These are phyloP conservation scores for Cyathus striatus DNA, from an alignment of 768 basidiomycete species.

Conservation along the genomic window DNA sequence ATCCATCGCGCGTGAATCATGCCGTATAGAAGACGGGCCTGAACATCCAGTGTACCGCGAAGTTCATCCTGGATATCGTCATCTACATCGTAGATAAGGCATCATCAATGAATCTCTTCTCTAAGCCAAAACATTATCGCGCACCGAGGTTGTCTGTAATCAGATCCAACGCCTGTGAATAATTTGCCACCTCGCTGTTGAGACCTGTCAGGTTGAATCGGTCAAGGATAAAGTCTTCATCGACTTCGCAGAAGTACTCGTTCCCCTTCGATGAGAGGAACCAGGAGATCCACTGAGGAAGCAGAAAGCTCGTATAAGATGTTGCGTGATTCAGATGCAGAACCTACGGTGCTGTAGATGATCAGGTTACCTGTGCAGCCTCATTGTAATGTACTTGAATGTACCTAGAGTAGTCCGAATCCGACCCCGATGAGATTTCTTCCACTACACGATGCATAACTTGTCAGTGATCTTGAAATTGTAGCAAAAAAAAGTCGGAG, in stretches of 20 bases:
- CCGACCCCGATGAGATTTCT: constrained; percentile 86
- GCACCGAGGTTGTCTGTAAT: constrained; percentile 93
- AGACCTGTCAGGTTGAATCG: constrained; percentile 97
- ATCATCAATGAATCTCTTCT: no score
- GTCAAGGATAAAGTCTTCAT: constrained; percentile 98
- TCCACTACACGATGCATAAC: constrained; percentile 49
- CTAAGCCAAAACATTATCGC: no score
- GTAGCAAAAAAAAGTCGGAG: neutral
- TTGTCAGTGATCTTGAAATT: neutral
- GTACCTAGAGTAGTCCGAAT: constrained; percentile 95
- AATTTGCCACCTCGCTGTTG: constrained; percentile 94
- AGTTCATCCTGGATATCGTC: constrained; percentile 94
- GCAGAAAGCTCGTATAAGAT: constrained; percentile 4
- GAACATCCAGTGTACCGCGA: constrained; percentile 86
- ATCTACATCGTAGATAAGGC: constrained; percentile 53
- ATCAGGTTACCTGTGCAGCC: constrained; percentile 4
- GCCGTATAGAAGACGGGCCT: constrained; percentile 90
- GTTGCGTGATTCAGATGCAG: neutral
- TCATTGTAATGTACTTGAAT: constrained; percentile 16
- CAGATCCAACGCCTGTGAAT: constrained; percentile 88
- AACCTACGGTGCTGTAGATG: constrained; percentile 30
- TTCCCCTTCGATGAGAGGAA: constrained; percentile 96
- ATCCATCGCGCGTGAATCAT: constrained; percentile 98
- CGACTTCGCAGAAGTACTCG: constrained; percentile 99
- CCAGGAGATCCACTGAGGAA: constrained; percentile 90